Evolutionary conservation across 1,284 basidiomycete species (phyloP).

Genomic region (Porodaedalea pini): DNA sequence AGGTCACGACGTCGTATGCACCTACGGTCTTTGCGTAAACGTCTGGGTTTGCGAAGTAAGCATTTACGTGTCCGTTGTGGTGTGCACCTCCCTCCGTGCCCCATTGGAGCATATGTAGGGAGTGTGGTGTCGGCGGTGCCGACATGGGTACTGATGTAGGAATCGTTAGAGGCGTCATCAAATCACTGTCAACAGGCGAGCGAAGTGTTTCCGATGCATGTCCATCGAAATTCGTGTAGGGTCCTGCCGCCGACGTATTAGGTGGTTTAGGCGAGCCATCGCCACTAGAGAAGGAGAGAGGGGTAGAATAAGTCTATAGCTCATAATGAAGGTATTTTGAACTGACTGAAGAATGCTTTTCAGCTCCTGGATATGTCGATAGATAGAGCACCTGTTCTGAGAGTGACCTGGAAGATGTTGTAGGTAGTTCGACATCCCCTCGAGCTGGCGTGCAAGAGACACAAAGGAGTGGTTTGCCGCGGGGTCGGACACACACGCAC

Average conservation of each 20-base stretch:
- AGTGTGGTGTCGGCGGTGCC: constrained; percentile 19
- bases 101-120: constrained; percentile 19
- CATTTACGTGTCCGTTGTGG: constrained; percentile 10
- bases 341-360: constrained; percentile 64
- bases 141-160: constrained; percentile 12
- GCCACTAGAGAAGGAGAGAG: constrained; percentile 6
- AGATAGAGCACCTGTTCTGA: constrained; percentile 49
- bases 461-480: constrained; percentile 55
- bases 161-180: constrained; percentile 60
- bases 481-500: constrained; percentile 62
- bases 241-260: constrained; percentile 29
- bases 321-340: constrained; percentile 28
- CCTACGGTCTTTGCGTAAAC: constrained; percentile 18
- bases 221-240: constrained; percentile 32
- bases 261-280: constrained; percentile 26
- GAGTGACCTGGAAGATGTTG: constrained; percentile 61
- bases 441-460: constrained; percentile 59
- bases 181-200: constrained; percentile 60
- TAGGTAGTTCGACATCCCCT: constrained; percentile 51
- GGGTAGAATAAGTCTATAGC: constrained; percentile 27
- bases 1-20: constrained; percentile 19
- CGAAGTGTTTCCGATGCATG: constrained; percentile 36
- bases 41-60: constrained; percentile 19
- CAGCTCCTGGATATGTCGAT: constrained; percentile 58
- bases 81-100: constrained; percentile 8